Percentiles rank a stretch among this genome's conserved stretches.
Evolutionary conservation across 1,284 basidiomycete genomes (phyloP).

Genomic region (Marasmius oreades): DNA sequence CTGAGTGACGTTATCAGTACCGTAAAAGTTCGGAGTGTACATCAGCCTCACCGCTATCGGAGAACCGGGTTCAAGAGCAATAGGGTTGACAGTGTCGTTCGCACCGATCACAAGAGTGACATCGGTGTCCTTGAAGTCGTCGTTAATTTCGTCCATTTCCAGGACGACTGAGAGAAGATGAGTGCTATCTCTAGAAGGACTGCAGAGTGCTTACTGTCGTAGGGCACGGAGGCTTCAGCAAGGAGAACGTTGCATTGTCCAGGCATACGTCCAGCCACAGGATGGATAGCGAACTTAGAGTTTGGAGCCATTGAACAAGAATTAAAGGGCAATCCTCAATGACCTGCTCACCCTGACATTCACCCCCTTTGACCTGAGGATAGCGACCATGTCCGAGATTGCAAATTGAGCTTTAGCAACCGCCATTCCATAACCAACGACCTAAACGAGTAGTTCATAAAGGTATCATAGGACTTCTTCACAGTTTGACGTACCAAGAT

Average conservation of each 20-base stretch:
- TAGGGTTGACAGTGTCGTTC: slow-evolving; percentile 89
- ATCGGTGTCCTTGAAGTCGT: slow-evolving; percentile 82
- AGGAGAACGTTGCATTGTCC: slow-evolving; percentile 85
- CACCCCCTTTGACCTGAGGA: slow-evolving; percentile 68
- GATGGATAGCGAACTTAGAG: slow-evolving; percentile 55
- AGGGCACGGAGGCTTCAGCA: slow-evolving; percentile 84
- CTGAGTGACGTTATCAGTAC: slow-evolving; percentile 21
- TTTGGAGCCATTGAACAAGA: background rate
- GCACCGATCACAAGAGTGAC: slow-evolving; percentile 83
- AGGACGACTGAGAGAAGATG: slow-evolving; percentile 56
- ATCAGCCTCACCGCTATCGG: slow-evolving; percentile 57
- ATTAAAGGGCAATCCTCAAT: background rate
- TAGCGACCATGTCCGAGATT: slow-evolving; percentile 75
- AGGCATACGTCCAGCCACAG: slow-evolving; percentile 74
- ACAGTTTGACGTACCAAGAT: slow-evolving; percentile 54
- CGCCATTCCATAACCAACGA: slow-evolving; percentile 81
- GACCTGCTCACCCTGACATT: slow-evolving; percentile 53
- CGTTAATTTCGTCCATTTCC: slow-evolving; percentile 91
- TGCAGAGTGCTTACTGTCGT: slow-evolving; percentile 61
- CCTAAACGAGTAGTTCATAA: slow-evolving; percentile 5
- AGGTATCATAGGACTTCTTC: background rate
- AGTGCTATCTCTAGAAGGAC: background rate
- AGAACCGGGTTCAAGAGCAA: slow-evolving; percentile 81
- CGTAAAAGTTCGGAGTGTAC: background rate
- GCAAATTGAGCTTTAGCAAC: slow-evolving; percentile 87